Base-by-base conservation (phyloP, 805 yeast genomes). In the Yueomyces sinensis region DNA sequence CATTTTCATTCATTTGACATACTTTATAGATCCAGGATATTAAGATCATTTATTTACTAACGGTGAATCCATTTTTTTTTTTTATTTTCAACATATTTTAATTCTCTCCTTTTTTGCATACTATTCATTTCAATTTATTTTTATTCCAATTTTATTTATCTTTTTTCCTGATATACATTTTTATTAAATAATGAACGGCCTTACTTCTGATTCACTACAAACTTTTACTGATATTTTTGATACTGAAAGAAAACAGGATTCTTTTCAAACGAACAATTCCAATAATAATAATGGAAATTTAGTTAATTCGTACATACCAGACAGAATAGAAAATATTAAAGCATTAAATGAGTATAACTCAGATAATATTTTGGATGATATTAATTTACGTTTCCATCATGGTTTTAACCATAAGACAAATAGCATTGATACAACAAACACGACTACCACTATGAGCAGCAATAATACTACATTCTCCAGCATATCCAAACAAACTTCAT, bases 211-310 rank as follows among this genome's bases (percentile, higher is more conserved):
- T n/a, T n/a, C n/a, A n/a, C 11, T 20, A 20, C 6, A 43, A 14
- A 34, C 47, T n/a, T 51, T 40, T 37, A 36, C 47, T 9, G 53
- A 53, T 20, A 46, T 51, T 2, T 53, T 51, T 34, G 58, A 56
- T 15, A 38, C 48, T 15, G 44, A 47, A 27, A 42, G 58, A 32
- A 43, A 44, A 22, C 44, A 40, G 11, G 49, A 50, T 33, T 39
- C 45, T n/a, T 11, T 13, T n/a, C 23, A 32, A 13, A 11, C 27
- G 13, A 16, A 13, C 5, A 13, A 25, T 11, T n/a, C 28, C 13
- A 9, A n/a, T 25, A 22, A 7, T 22, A 7, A 7, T 7, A 22
- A 7, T 7, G 9, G 11, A 22, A 22, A 22, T 22, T 9, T n/a
- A 13, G 13, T 20, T 22, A n/a, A 9, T 13, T 13, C 15, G 14